phyloP scores from a whole-genome alignment of 2,329 filamentous ascomycete species.

The Verticillium dahliae region DNA sequence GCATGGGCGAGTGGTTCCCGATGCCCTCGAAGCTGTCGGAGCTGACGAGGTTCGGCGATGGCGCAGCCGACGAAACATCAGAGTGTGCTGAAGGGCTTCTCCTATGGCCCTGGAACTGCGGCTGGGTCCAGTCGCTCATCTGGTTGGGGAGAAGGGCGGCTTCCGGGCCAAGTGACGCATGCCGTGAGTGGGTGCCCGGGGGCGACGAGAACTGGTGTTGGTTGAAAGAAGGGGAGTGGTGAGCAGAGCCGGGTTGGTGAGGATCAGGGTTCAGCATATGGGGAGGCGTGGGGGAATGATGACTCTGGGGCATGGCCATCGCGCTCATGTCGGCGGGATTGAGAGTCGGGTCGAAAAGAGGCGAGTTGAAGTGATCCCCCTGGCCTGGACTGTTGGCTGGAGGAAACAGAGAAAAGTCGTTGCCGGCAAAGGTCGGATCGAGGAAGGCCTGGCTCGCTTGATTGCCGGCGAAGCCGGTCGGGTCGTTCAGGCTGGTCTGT shows the following conservation, averaged over 20 bases:
- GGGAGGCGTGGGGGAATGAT: conserved; percentile 50
- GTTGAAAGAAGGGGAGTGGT: conserved; percentile 52
- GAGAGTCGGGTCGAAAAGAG: conserved; percentile 50
- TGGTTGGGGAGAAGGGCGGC: conserved; percentile 49
- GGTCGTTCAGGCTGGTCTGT: conserved; percentile 29
- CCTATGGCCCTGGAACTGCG: conserved; percentile 73
- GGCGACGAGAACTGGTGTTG: conserved; percentile 47
- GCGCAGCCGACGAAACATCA: conserved; percentile 79
- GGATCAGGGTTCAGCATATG: conserved; percentile 45
- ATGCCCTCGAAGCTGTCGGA: conserved; percentile 73
- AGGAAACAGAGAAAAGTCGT: conserved; percentile 64
- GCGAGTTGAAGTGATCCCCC: conserved; percentile 53
- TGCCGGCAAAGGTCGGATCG: conserved; percentile 43
- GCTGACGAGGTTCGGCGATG: conserved; percentile 74
- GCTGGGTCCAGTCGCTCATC: conserved; percentile 44
- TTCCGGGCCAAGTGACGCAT: conserved; percentile 51
- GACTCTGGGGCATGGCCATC: conserved; percentile 49
- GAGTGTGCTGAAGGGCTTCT: conserved; percentile 86
- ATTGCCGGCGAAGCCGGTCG: conserved; percentile 29
- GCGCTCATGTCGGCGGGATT: conserved; percentile 40
- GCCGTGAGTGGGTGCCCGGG: conserved; percentile 41
- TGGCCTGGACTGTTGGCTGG: conserved; percentile 31
- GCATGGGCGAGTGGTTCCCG: conserved; percentile 71
- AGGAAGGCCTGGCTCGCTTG: conserved; percentile 40
- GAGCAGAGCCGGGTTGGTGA: conserved; percentile 37